A percentile compares a stretch with the other conserved stretches of the same genome.
These are phyloP conservation scores for Gnomoniopsis sp. DNA, from an alignment of 2,329 filamentous ascomycete genomes.

Conservation along the genomic window DNA sequence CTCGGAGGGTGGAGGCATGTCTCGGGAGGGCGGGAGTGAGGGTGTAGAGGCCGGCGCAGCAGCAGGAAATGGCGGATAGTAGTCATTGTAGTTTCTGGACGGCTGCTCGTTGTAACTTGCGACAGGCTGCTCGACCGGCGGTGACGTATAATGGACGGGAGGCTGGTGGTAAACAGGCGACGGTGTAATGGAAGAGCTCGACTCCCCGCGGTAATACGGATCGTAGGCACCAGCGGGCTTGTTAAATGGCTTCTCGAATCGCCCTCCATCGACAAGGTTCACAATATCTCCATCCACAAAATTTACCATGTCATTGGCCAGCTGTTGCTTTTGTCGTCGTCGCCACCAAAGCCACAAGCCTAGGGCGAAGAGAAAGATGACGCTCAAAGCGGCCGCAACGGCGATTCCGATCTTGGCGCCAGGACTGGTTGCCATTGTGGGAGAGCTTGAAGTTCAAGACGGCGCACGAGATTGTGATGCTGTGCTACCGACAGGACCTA, in stretches of 20 bases:
- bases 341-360: slow-evolving; percentile 16
- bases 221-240: slow-evolving; percentile 16
- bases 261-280: slow-evolving; percentile 14
- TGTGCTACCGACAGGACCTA: not conserved
- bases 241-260: slow-evolving; percentile 13
- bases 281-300: slow-evolving; percentile 18
- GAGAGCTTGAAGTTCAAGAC: not conserved
- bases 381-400: slow-evolving; percentile 9
- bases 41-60: not conserved
- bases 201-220: slow-evolving; percentile 12
- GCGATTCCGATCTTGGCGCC: slow-evolving; percentile 15
- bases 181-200: slow-evolving; percentile 13
- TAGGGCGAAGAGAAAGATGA: slow-evolving; percentile 6
- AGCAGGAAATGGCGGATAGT: slow-evolving; percentile 1
- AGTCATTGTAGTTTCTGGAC: not conserved
- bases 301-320: slow-evolving; percentile 17
- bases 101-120: slow-evolving; percentile 1
- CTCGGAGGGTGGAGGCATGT: not conserved
- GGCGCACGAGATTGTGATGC: not conserved
- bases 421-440: not conserved
- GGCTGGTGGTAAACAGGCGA: slow-evolving; percentile 6
- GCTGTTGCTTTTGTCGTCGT: slow-evolving; percentile 12
- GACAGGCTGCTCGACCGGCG: not conserved
- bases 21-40: not conserved
- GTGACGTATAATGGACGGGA: slow-evolving; percentile 2